Percentiles rank a stretch among this genome's conserved stretches.
Conservation (phyloP, 2,329 filamentous ascomycete species). For the Dactylellina parvicollis region DNA sequence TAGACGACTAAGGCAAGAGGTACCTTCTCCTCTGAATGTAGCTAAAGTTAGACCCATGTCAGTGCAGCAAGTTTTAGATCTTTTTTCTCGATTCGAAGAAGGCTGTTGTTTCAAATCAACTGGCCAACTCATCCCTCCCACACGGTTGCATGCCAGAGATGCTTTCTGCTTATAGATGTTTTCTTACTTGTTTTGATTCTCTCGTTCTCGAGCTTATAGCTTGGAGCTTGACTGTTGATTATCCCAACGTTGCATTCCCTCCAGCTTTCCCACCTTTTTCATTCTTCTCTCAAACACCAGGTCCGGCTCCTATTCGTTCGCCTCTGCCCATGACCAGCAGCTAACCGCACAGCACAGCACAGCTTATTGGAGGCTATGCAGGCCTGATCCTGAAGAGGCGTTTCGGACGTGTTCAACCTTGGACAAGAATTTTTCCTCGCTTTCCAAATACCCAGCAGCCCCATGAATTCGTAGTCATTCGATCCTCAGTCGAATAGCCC, state of each 20-base stretch:
- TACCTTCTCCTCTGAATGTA: not conserved
- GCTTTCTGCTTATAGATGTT: slow-evolving; percentile 12
- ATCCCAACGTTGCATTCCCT: slow-evolving; percentile 12
- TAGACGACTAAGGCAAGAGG: not conserved
- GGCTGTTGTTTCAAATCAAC: slow-evolving; percentile 17
- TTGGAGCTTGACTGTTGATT: slow-evolving; percentile 19
- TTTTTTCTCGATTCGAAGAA: slow-evolving; percentile 4
- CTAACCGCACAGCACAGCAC: slow-evolving; percentile 18
- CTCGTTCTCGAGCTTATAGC: slow-evolving; percentile 3
- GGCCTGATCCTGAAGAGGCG: slow-evolving; percentile 40
- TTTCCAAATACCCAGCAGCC: slow-evolving; percentile 30
- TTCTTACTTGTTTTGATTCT: not conserved
- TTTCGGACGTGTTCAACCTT: slow-evolving; percentile 50
- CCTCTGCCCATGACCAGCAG: slow-evolving; percentile 17
- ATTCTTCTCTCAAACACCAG: not conserved
- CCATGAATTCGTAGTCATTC: slow-evolving; percentile 35
- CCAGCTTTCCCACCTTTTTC: not conserved
- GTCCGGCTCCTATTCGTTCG: slow-evolving; percentile 26
- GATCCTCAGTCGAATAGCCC: slow-evolving; percentile 31
- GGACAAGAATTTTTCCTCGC: slow-evolving; percentile 31
- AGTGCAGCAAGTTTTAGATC: slow-evolving; percentile 15
- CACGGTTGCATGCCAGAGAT: slow-evolving; percentile 19
- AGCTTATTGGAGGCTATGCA: slow-evolving; percentile 35
- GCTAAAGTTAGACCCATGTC: slow-evolving; percentile 20
- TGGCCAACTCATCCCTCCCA: slow-evolving; percentile 48